Base-by-base conservation (phyloP, 768 basidiomycete species). In the Omphalotus guepiniiformis region DNA sequence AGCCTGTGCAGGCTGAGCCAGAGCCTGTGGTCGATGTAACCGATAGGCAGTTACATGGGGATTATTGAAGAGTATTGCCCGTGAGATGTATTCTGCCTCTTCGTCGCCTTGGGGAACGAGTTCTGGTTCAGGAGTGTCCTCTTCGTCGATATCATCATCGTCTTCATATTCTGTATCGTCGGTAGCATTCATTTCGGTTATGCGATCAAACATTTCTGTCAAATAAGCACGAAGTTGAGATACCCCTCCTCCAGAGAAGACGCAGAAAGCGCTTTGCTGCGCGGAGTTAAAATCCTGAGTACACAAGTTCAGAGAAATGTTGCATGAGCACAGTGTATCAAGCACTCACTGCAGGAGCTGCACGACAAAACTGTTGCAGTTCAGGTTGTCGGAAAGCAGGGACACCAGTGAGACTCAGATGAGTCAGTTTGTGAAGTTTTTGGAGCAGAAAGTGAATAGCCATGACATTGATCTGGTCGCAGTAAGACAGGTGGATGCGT, bases 371-470 rank as follows among this genome's bases (percentile, higher is more conserved):
- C 53, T 80, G 76, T 63, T 97, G 93, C 47, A 96, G 63, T 55
- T 93, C 92, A 25, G 77, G 72, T 56, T 87, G 79, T 42, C 85
- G 80, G 71, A 99, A 98, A 5, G 92, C 82, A 7, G 85, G 84
- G 26, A 99, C 88, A n/a, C 94, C 96, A n/a, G 96, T 97, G 52
- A 99, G 67, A 64, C 93, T 95, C 39, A 99, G 76, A 69, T 99
- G 96, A 1, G 92, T 96, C 25, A 99, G 72, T 55, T 89, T 88
- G 59, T 83, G 82, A n/a, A 98, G 75, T 58, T 86, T 85, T 60
- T 88, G 83, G 35, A 99, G 77, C 37, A 99, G 76, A 64, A 86
- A 91, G 58, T 94, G 88, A 40, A 98, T 80, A 15, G 93, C 93
- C 70, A 85, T 78, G 56, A 97, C 89, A 5, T 88, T 83, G 47